Percentiles rank a stretch among this genome's conserved stretches.
Conservation (phyloP, 73 alveolate genomes). For the Paramecium octaurelia region DNA sequence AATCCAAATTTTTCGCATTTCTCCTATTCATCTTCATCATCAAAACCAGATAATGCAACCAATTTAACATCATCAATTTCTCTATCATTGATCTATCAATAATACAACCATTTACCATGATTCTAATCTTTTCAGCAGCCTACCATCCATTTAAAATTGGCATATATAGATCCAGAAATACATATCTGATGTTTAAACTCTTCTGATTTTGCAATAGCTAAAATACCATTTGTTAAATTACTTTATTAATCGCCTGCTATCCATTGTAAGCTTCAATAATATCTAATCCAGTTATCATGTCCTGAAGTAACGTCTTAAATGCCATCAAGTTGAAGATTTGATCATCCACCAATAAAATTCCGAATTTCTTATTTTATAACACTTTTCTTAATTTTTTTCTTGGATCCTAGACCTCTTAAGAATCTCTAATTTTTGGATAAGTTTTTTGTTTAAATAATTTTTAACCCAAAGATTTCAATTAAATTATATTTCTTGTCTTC, state of each 20-base stretch:
- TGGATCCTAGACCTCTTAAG: background rate
- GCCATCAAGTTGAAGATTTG: constrained; percentile 44
- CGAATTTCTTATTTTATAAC: background rate
- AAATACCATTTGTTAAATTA: background rate
- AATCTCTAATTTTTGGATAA: background rate
- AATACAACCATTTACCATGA: background rate
- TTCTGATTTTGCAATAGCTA: background rate
- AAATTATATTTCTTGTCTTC: background rate
- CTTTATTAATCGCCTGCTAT: constrained; percentile 34
- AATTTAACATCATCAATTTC: background rate
- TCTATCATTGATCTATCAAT: background rate
- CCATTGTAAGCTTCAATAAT: constrained; percentile 60
- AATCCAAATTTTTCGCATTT: constrained; percentile 11
- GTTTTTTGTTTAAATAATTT: background rate
- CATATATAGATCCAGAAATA: constrained; percentile 51
- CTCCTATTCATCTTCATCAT: background rate
- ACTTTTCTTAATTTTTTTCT: background rate
- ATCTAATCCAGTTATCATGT: background rate
- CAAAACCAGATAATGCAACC: constrained; percentile 27
- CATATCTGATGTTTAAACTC: background rate
- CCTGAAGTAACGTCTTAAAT: background rate
- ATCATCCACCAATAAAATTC: constrained; percentile 53
- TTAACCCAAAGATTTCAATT: background rate
- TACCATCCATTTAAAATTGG: constrained; percentile 59
- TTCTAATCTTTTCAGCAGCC: background rate